These are phyloP conservation scores for Pythium insidiosum DNA, from an alignment of 352 stramenopile species.

Conservation along the genomic window DNA sequence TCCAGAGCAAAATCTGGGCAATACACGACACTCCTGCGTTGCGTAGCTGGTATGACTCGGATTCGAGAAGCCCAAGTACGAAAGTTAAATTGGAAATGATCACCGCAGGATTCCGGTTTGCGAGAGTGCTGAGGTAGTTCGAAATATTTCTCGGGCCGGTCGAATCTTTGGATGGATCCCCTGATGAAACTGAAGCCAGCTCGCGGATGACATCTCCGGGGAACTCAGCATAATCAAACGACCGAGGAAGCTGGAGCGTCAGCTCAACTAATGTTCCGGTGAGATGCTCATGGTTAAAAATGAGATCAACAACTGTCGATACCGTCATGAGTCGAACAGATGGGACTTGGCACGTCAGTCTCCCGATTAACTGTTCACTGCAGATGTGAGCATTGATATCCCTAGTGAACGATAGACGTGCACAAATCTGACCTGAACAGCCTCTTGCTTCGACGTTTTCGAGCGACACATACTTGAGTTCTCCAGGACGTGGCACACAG, in stretches of 20 bases:
- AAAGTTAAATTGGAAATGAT: constrained; percentile 76
- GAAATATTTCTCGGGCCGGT: constrained; percentile 68
- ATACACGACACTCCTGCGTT: constrained; percentile 74
- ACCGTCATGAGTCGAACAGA: constrained; percentile 65
- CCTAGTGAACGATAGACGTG: not conserved
- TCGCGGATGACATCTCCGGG: constrained; percentile 67
- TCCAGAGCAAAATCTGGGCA: constrained; percentile 69
- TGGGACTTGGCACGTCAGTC: constrained; percentile 47
- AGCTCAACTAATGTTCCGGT: constrained; percentile 50
- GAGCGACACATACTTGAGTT: constrained; percentile 50
- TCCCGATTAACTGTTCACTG: constrained; percentile 36
- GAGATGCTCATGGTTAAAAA: constrained; percentile 66
- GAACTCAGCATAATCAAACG: constrained; percentile 55
- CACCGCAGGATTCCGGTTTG: constrained; percentile 49
- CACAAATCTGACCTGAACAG: constrained; percentile 42
- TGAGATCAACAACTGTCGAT: constrained; percentile 60
- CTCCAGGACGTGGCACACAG: constrained; percentile 57
- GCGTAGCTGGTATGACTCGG: constrained; percentile 66
- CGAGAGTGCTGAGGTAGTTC: constrained; percentile 57
- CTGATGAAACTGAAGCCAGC: constrained; percentile 63
- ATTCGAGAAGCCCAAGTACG: constrained; percentile 63
- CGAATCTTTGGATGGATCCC: constrained; percentile 61
- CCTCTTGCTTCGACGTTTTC: constrained; percentile 53
- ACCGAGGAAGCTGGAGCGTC: constrained; percentile 47
- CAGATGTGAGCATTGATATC: not conserved